Evolutionary conservation across 257 asterid genomes (phyloP).

Genomic region (Scutellaria galericulata): DNA sequence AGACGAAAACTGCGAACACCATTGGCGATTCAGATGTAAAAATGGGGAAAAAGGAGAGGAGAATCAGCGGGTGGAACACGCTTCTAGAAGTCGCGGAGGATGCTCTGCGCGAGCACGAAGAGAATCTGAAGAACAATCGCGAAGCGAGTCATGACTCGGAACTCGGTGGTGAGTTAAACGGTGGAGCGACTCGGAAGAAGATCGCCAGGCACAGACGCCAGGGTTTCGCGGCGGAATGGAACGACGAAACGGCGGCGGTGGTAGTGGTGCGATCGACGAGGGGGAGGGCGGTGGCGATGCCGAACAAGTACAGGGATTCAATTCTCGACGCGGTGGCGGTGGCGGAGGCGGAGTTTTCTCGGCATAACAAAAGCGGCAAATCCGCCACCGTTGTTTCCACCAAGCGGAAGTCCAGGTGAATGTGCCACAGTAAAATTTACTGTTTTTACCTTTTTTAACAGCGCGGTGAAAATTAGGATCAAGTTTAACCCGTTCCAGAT

Average conservation of each 20-base stretch:
- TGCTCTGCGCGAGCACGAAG: conserved; percentile 37
- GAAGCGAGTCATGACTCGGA: conserved; percentile 22
- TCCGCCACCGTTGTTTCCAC: conserved; percentile 38
- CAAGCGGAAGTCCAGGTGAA: conserved; percentile 49
- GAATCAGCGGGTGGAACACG: conserved; percentile 34
- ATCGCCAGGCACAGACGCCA: conserved; percentile 17
- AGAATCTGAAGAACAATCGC: conserved; percentile 15
- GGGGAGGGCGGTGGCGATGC: conserved; percentile 52
- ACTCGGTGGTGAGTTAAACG: conserved; percentile 22
- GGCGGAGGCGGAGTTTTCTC: conserved; percentile 35
- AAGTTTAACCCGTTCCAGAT: background rate
- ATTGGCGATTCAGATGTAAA: conserved; percentile 13
- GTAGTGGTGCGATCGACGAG: conserved; percentile 47
- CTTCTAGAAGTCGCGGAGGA: conserved; percentile 40
- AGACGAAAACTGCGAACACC: background rate
- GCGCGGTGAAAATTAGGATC: conserved; percentile 29
- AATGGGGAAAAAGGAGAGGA: conserved; percentile 16
- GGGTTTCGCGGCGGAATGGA: conserved; percentile 25
- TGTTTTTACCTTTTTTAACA: conserved; percentile 1
- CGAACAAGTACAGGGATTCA: conserved; percentile 48
- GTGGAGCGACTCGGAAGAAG: conserved; percentile 33
- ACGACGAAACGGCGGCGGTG: conserved; percentile 19
- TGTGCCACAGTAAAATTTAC: conserved; percentile 28
- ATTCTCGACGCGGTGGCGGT: conserved; percentile 38
- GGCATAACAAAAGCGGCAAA: conserved; percentile 39